Base-by-base conservation (phyloP, 805 yeast species). In the Zygosaccharomyces kombuchaensis region DNA sequence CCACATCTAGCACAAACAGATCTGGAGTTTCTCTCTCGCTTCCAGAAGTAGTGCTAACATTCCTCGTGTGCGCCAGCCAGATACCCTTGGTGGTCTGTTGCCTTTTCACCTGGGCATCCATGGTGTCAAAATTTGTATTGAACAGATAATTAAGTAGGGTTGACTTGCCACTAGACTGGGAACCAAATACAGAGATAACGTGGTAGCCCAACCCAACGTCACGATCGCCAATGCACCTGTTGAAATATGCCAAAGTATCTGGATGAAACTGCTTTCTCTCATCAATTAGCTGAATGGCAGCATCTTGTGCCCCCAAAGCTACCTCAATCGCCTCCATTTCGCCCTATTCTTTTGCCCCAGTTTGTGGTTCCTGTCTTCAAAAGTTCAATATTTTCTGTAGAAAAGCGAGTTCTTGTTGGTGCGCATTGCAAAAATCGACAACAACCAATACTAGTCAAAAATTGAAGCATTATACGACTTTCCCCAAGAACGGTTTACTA, bases 141-240 rank as follows among this genome's bases (percentile, higher is more conserved):
- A 93, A 93, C 46, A 93, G 68, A 36, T 80, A 78, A 68, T 93
- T 93, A 57, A 93, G 74, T 47, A 93, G 73, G 0, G 99, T 93
- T 1, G 96, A 88, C 67, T 93, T 93, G 44, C 99, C 99, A 4
- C 97, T 89, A 2, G 95, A 84, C 63, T 93, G 99, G 1, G 96
- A 88, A 4, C 99, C 99, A 72, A 93, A 93, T 31, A 93, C 99
- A 0, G 98, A 83, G 3, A 93, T 87, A 14, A 93, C 81, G 64
- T 93, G 96, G 69, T 91, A 90, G 55, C 83, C 74, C 45, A 84
- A 69, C 0, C 90, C 95, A 10, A 75, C 72, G 35, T 72, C 72
- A 36, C 50, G 56, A 32, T 57, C 48, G 4, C 46, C 50, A 7
- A 58, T 37, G 38, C 58, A 55, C 22, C 51, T 40, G 17, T 51